These are phyloP conservation scores for Penicillium sumatraense DNA, from an alignment of 2,329 filamentous ascomycete species.

Conservation along the genomic window DNA sequence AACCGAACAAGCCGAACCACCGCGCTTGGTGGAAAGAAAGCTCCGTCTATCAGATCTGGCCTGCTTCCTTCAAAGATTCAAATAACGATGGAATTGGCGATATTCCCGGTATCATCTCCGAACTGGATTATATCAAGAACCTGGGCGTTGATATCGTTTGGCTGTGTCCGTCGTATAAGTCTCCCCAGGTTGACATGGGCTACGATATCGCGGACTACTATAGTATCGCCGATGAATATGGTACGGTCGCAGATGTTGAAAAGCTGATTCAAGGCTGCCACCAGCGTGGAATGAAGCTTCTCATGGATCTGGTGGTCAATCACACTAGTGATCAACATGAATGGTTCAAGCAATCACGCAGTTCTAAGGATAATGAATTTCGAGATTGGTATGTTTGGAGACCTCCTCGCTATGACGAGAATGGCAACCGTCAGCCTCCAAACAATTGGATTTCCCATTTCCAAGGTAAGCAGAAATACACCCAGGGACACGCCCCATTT, in stretches of 20 bases:
- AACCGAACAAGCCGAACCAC: constrained; percentile 24
- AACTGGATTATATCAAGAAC: constrained; percentile 66
- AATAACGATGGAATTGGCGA: constrained; percentile 64
- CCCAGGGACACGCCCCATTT: too few relatives aligned
- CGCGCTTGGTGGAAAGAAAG: constrained; percentile 63
- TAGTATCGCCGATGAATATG: constrained; percentile 67
- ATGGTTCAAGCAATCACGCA: constrained; percentile 72
- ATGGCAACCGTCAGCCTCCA: constrained; percentile 69
- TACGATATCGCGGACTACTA: constrained; percentile 66
- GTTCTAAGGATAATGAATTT: constrained; percentile 65
- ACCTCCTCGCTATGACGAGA: constrained; percentile 56
- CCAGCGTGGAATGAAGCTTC: constrained; percentile 68
- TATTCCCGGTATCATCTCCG: constrained; percentile 66
- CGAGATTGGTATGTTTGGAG: constrained; percentile 70
- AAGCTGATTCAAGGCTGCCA: constrained; percentile 64
- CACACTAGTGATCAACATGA: constrained; percentile 74
- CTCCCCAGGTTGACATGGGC: constrained; percentile 59
- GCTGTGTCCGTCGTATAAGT: constrained; percentile 57
- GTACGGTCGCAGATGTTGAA: constrained; percentile 69
- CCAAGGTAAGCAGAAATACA: constrained; percentile 29
- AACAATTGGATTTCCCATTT: constrained; percentile 71
- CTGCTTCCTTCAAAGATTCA: constrained; percentile 60
- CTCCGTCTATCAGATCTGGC: constrained; percentile 65
- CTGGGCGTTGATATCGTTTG: constrained; percentile 68
- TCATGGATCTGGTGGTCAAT: constrained; percentile 78